These are phyloP conservation scores for Spencermartinsiella ligniputridi DNA, from an alignment of 1,139 yeast genomes.

Conservation along the genomic window DNA sequence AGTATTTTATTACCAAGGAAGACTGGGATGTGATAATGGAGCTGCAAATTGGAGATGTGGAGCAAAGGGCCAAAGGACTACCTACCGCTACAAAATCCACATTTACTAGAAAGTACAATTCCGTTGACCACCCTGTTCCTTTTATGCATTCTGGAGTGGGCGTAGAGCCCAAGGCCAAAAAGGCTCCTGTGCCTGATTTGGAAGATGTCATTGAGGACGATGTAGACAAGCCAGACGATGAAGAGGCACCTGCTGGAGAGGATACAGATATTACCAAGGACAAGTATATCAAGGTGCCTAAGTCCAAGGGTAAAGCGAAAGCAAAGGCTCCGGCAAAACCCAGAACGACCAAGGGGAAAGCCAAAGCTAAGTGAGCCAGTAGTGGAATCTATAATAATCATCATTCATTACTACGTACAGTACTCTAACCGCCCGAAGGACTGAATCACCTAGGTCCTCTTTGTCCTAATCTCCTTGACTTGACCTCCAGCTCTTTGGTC, in stretches of 20 bases:
- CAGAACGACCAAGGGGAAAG: conserved; percentile 19
- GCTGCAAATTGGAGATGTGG: conserved; percentile 61
- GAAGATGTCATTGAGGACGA: conserved; percentile 58
- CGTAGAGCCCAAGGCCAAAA: conserved; percentile 26
- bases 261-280: conserved; percentile 48
- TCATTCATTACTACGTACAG: too few relatives aligned
- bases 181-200: conserved; percentile 43
- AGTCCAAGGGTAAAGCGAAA: conserved; percentile 32
- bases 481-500: conserved; percentile 50
- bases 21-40: conserved; percentile 90
- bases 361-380: conserved; percentile 13
- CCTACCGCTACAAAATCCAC: conserved; percentile 75
- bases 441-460: neutral
- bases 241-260: conserved; percentile 40
- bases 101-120: conserved; percentile 81
- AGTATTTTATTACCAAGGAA: conserved; percentile 78
- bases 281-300: conserved; percentile 49
- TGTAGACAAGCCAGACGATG: conserved; percentile 55
- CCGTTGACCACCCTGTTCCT: conserved; percentile 75
- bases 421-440: too few relatives aligned
- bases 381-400: conserved; percentile 1
- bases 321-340: conserved; percentile 20
- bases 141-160: conserved; percentile 56
- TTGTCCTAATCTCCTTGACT: conserved; percentile 21
- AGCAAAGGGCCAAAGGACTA: conserved; percentile 50